These are phyloP conservation scores for Sporothrix dimorphospora DNA, from an alignment of 2,329 filamentous ascomycete species.

Conservation along the genomic window DNA sequence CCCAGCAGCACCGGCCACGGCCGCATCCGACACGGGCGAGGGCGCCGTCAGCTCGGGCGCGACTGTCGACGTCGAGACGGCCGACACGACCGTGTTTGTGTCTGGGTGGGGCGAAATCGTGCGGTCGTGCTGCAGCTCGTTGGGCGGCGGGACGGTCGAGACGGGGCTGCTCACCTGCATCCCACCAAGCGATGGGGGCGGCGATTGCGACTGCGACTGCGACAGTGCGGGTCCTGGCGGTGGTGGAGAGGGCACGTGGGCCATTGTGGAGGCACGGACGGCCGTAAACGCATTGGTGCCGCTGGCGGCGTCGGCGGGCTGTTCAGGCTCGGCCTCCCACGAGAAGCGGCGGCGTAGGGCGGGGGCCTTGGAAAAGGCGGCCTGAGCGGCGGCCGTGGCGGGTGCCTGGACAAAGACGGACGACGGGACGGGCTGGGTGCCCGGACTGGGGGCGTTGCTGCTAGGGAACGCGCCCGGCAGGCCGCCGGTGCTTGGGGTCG, in stretches of 20 bases:
- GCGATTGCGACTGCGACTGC: background rate
- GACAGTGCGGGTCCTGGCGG: background rate
- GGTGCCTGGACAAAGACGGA: background rate
- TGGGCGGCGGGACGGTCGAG: slow-evolving; percentile 14
- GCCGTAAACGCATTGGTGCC: background rate
- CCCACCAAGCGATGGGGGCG: background rate
- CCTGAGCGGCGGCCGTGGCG: background rate
- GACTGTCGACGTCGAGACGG: slow-evolving; percentile 15
- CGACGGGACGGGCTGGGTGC: background rate
- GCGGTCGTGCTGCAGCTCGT: slow-evolving; percentile 10
- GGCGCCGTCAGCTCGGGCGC: slow-evolving; percentile 16
- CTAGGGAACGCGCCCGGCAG: slow-evolving; percentile 8
- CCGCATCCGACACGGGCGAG: slow-evolving; percentile 19
- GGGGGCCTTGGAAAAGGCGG: background rate
- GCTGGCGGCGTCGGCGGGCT: background rate
- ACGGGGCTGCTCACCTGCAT: background rate
- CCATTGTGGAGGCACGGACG: background rate
- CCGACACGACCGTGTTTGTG: slow-evolving; percentile 4
- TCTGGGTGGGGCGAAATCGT: slow-evolving; percentile 3
- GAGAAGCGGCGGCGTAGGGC: slow-evolving; percentile 44
- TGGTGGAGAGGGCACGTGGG: background rate
- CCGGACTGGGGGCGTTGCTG: background rate
- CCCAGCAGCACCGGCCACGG: background rate
- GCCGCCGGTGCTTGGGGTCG: background rate
- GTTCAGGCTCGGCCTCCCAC: slow-evolving; percentile 47